These are phyloP conservation scores for Oryza coarctata DNA, from an alignment of 176 grass and related monocot genomes.

Conservation along the genomic window DNA sequence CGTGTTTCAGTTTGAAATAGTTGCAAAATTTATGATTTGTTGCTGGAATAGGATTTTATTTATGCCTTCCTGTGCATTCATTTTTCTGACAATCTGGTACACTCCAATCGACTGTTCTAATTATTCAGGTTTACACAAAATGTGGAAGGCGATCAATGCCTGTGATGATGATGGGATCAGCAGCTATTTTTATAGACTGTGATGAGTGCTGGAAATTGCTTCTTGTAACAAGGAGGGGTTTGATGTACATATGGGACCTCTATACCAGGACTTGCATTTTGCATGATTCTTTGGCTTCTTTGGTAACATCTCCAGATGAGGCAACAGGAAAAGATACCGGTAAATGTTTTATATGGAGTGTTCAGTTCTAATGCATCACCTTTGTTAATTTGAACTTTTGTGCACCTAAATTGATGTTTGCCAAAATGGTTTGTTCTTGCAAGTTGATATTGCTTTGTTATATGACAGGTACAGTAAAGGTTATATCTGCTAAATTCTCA, in stretches of 20 bases:
- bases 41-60: conserved; percentile 3
- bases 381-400: conserved; percentile 3
- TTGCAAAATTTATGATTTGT: neutral
- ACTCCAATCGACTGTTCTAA: neutral
- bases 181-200: conserved; percentile 87
- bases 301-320: conserved; percentile 61
- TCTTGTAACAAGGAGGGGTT: conserved; percentile 81
- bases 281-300: conserved; percentile 71
- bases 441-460: conserved; percentile 30
- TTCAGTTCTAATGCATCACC: conserved; percentile 15
- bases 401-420: conserved; percentile 18
- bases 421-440: neutral
- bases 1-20: neutral
- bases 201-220: conserved; percentile 80
- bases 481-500: conserved; percentile 91
- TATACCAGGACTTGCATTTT: conserved; percentile 72
- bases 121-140: conserved; percentile 83
- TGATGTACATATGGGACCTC: conserved; percentile 90
- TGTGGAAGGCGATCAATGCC: conserved; percentile 85
- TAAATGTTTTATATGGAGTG: conserved; percentile 38
- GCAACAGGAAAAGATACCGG: conserved; percentile 68
- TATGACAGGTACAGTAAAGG: conserved; percentile 68
- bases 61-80: neutral
- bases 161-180: conserved; percentile 85
- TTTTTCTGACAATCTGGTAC: conserved; percentile 13